phyloP scores from a whole-genome alignment of 1,284 basidiomycete species.

The Sparassis latifolia region DNA sequence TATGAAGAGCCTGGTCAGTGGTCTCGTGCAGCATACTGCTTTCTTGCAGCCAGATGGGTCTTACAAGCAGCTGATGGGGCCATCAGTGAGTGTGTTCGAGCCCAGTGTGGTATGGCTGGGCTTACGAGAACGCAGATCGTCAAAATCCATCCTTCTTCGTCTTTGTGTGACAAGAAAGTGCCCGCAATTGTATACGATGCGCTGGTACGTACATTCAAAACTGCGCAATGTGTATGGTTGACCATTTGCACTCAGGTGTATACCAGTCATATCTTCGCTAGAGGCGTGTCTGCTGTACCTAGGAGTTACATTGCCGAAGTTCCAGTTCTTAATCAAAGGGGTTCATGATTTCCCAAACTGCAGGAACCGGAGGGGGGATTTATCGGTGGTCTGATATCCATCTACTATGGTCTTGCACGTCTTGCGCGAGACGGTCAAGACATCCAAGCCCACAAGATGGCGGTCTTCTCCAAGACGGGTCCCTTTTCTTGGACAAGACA shows the following conservation, averaged over 20 bases:
- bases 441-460: too few relatives aligned
- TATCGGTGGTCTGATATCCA: too few relatives aligned
- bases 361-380: too few relatives aligned
- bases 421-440: too few relatives aligned
- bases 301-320: slow-evolving; percentile 43
- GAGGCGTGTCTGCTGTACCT: slow-evolving; percentile 78
- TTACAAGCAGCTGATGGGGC: slow-evolving; percentile 80
- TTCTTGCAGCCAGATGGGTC: slow-evolving; percentile 76
- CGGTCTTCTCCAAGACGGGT: too few relatives aligned
- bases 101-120: slow-evolving; percentile 2
- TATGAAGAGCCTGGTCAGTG: slow-evolving; percentile 62
- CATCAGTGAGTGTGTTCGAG: slow-evolving; percentile 46
- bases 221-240: neutral
- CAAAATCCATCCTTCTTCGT: slow-evolving; percentile 86
- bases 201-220: slow-evolving; percentile 51
- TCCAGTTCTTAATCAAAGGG: slow-evolving; percentile 19
- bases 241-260: slow-evolving; percentile 49
- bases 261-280: slow-evolving; percentile 82
- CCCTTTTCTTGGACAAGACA: too few relatives aligned
- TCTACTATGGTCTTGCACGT: too few relatives aligned
- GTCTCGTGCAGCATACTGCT: slow-evolving; percentile 79
- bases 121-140: slow-evolving; percentile 44
- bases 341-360: neutral
- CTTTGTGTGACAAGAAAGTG: slow-evolving; percentile 71
- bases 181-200: slow-evolving; percentile 89